Percentiles rank a stretch among this genome's conserved stretches.
Evolutionary conservation across 2,329 filamentous ascomycete species (phyloP).

Genomic region (Myriosclerotinia scirpicola): DNA sequence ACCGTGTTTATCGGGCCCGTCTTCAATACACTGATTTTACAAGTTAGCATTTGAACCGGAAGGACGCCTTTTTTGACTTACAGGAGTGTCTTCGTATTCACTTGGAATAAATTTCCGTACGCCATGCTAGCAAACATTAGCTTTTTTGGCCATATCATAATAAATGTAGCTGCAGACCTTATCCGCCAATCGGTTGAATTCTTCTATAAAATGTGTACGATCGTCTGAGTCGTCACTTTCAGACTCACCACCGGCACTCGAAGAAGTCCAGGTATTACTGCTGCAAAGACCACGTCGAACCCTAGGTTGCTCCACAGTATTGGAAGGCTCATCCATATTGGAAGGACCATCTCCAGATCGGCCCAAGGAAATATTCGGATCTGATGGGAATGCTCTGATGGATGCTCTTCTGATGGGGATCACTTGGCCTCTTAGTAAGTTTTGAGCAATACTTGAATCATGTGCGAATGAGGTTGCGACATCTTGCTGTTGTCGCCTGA

Average conservation of each 20-base stretch:
- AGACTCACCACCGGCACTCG: constrained; percentile 50
- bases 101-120: constrained; percentile 42
- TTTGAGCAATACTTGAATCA: constrained; percentile 35
- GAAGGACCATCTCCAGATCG: constrained; percentile 9
- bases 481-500: constrained; percentile 25
- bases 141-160: neutral
- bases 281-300: constrained; percentile 27
- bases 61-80: constrained; percentile 24
- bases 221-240: constrained; percentile 53
- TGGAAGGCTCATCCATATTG: neutral
- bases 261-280: constrained; percentile 60
- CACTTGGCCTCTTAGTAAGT: constrained; percentile 30
- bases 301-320: neutral
- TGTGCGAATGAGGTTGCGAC: constrained; percentile 25
- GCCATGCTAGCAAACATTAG: constrained; percentile 49
- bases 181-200: constrained; percentile 61
- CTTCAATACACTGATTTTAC: constrained; percentile 21
- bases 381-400: constrained; percentile 22
- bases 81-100: constrained; percentile 31
- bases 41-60: neutral
- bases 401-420: constrained; percentile 31
- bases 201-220: constrained; percentile 50
- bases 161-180: constrained; percentile 46
- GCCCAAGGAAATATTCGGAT: constrained; percentile 14
- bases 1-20: constrained; percentile 34